These are phyloP conservation scores for Fusarium coffeatum DNA, from an alignment of 2,329 filamentous ascomycete genomes.

Conservation along the genomic window DNA sequence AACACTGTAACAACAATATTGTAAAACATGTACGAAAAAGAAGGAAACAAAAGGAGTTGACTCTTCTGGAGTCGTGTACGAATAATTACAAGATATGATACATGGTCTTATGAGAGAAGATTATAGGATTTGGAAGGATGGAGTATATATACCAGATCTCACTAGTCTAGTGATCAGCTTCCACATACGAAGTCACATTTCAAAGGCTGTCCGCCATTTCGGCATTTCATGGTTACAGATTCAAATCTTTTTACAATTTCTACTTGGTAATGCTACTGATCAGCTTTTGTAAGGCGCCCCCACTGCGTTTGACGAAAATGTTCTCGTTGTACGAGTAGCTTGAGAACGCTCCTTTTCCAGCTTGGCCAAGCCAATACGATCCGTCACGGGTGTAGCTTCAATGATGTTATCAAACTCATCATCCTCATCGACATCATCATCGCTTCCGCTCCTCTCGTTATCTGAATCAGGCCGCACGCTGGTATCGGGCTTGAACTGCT, in stretches of 20 bases:
- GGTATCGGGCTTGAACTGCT: constrained; percentile 67
- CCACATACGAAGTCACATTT: neutral
- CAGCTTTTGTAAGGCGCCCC: constrained; percentile 63
- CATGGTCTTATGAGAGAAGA: constrained; percentile 22
- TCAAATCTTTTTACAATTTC: neutral
- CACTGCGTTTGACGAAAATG: constrained; percentile 62
- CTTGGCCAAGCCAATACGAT: constrained; percentile 76
- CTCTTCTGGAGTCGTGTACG: constrained; percentile 20
- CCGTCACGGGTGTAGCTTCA: constrained; percentile 88
- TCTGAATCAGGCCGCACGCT: constrained; percentile 80
- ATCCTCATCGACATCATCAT: constrained; percentile 62
- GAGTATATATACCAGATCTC: constrained; percentile 16
- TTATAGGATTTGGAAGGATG: constrained; percentile 9
- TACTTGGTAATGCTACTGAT: neutral
- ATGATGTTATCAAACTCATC: constrained; percentile 95
- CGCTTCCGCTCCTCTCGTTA: constrained; percentile 57
- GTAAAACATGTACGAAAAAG: constrained; percentile 38
- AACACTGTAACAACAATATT: constrained; percentile 55
- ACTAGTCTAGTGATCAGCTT: constrained; percentile 22
- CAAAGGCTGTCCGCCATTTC: neutral
- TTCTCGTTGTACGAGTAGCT: constrained; percentile 61
- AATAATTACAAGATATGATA: constrained; percentile 22
- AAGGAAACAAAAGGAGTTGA: constrained; percentile 8
- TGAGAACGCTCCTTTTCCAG: constrained; percentile 66
- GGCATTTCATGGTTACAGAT: neutral